A percentile compares a stretch with the other conserved stretches of the same genome.
phyloP scores from a whole-genome alignment of 2,329 filamentous ascomycete species.

The Colletotrichum acutatum region DNA sequence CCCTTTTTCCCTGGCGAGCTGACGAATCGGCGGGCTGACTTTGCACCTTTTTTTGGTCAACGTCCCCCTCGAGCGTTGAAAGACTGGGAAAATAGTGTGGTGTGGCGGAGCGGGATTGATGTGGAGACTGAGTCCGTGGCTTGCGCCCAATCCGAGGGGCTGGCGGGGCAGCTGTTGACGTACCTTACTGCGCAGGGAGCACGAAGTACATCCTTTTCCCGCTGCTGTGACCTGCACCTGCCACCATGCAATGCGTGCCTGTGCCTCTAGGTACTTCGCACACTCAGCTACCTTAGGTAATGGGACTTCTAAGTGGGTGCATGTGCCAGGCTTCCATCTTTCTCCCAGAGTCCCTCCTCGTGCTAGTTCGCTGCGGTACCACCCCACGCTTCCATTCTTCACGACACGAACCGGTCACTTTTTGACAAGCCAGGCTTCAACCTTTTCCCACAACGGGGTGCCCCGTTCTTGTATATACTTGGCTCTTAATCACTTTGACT shows the following conservation, averaged over 20 bases:
- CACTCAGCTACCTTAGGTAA: too few species aligned
- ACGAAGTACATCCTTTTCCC: background rate
- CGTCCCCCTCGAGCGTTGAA: background rate
- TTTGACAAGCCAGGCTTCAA: background rate
- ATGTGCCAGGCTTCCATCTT: constrained; percentile 1
- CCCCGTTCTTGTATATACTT: constrained; percentile 9
- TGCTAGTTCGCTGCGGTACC: constrained; percentile 6
- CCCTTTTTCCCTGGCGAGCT: background rate
- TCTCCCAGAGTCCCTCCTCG: background rate
- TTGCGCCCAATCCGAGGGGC: background rate
- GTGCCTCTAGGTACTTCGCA: background rate
- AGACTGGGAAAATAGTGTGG: background rate
- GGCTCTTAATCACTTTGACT: background rate
- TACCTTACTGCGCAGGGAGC: too few species aligned
- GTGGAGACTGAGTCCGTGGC: background rate
- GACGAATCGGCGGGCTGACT: constrained; percentile 12
- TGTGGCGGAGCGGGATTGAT: constrained; percentile 30
- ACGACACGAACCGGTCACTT: constrained; percentile 1
- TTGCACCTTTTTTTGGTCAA: background rate
- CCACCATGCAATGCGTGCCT: background rate
- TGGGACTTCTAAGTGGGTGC: background rate
- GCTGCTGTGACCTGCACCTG: background rate
- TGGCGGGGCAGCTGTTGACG: constrained; percentile 19
- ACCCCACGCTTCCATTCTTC: background rate
- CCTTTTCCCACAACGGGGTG: constrained; percentile 4